phyloP scores from a whole-genome alignment of 768 basidiomycete genomes.

The Pisolithus marmoratus region DNA sequence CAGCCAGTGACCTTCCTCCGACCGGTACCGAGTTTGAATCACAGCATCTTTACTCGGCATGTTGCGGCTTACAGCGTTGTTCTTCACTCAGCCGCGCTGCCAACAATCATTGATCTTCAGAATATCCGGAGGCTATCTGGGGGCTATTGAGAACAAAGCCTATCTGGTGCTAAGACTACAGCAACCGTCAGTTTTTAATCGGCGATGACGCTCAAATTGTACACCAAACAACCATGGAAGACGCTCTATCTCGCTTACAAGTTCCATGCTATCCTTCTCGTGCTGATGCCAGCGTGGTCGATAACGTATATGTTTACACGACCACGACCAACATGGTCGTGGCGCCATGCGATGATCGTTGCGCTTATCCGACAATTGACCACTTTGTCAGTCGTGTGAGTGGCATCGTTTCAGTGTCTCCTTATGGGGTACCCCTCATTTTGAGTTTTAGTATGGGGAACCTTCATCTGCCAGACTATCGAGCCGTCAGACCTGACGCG shows the following conservation, averaged over 20 bases:
- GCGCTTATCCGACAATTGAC: background rate
- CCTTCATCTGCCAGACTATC: conserved; percentile 5
- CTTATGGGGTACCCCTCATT: no score
- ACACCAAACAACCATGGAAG: background rate
- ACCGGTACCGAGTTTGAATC: no score
- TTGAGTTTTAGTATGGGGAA: no score
- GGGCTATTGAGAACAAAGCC: no score
- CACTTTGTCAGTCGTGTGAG: background rate
- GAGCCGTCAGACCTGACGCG: conserved; percentile 8
- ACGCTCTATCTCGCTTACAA: background rate
- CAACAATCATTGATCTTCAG: no score
- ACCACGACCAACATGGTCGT: background rate
- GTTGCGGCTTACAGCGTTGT: no score
- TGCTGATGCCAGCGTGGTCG: background rate
- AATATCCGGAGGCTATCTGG: no score
- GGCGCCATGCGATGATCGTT: background rate
- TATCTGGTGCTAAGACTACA: no score
- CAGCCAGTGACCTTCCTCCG: no score
- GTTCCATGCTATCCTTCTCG: background rate
- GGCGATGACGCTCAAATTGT: background rate
- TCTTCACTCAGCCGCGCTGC: no score
- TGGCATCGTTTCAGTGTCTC: conserved; percentile 16
- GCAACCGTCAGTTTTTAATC: no score
- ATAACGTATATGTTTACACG: background rate
- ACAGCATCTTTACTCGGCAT: no score